Percentiles rank a stretch among this genome's conserved stretches.
Evolutionary conservation across 129 eudicot species (phyloP).

Genomic region (Gnaphalium uliginosum): DNA sequence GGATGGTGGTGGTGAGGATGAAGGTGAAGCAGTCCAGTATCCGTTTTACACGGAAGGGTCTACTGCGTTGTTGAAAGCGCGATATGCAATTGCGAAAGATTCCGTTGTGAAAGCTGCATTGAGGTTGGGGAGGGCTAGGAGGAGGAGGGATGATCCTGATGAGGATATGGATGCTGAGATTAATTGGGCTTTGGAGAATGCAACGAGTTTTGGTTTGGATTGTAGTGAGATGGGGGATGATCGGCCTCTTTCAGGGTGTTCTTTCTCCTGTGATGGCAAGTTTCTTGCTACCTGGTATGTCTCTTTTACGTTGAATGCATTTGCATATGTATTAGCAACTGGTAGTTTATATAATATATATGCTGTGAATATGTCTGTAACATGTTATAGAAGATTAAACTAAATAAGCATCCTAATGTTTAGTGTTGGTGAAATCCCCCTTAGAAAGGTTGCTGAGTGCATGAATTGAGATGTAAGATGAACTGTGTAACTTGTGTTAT

Average conservation of each 20-base stretch:
- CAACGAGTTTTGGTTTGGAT: constrained; percentile 55
- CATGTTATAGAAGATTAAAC: not conserved
- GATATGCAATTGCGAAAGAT: constrained; percentile 63
- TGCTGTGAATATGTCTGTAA: not conserved
- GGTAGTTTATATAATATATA: not conserved
- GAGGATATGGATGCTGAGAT: constrained; percentile 92
- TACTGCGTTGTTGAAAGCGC: constrained; percentile 57
- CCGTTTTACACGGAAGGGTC: constrained; percentile 94
- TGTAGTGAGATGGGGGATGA: constrained; percentile 91
- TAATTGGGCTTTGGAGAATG: constrained; percentile 73
- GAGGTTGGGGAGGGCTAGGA: constrained; percentile 73
- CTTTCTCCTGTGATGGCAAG: constrained; percentile 70
- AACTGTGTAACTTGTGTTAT: not conserved
- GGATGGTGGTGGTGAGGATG: constrained; percentile 69
- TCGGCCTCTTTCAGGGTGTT: constrained; percentile 87
- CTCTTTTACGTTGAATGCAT: not conserved
- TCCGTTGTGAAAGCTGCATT: constrained; percentile 63
- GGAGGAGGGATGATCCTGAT: constrained; percentile 90
- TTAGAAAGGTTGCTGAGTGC: not conserved
- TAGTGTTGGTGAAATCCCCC: not conserved
- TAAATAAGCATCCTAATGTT: not conserved
- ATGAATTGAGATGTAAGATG: not conserved
- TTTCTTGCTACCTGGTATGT: constrained; percentile 90
- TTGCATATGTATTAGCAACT: constrained; percentile 12
- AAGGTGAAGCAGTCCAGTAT: constrained; percentile 62